Conservation (phyloP, 2,329 filamentous ascomycete species). For the Fonsecaea erecta region DNA sequence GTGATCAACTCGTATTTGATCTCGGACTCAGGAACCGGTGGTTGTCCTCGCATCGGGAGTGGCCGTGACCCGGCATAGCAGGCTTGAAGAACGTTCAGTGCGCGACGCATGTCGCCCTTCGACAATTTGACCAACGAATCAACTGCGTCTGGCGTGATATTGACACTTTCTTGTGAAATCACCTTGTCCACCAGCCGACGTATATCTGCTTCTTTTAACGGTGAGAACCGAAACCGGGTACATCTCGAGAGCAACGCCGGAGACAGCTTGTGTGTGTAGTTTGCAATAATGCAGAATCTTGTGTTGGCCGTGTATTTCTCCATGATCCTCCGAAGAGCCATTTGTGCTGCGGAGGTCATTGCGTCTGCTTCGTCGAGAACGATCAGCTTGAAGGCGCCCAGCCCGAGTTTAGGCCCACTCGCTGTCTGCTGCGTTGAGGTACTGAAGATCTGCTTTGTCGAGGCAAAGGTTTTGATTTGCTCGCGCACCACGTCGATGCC, state of each 20-base stretch:
- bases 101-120: slow-evolving; percentile 94
- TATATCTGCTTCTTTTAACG: slow-evolving; percentile 87
- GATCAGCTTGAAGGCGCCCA: slow-evolving; percentile 90
- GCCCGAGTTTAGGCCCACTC: slow-evolving; percentile 51
- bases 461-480: slow-evolving; percentile 96
- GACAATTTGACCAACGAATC: slow-evolving; percentile 84
- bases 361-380: slow-evolving; percentile 98
- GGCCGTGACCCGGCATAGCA: slow-evolving; percentile 87
- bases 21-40: slow-evolving; percentile 58
- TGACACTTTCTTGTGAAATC: slow-evolving; percentile 81
- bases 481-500: slow-evolving; percentile 98
- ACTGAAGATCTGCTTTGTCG: slow-evolving; percentile 95
- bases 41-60: slow-evolving; percentile 49
- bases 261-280: slow-evolving; percentile 97
- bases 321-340: slow-evolving; percentile 96
- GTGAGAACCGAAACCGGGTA: slow-evolving; percentile 93
- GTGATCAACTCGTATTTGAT: slow-evolving; percentile 84
- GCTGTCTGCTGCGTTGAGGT: slow-evolving; percentile 53
- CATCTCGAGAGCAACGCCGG: slow-evolving; percentile 90
- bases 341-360: slow-evolving; percentile 98
- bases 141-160: slow-evolving; percentile 78
- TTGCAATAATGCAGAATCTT: slow-evolving; percentile 96
- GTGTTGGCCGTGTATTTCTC: slow-evolving; percentile 99
- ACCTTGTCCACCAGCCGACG: slow-evolving; percentile 84
- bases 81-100: slow-evolving; percentile 92